These are phyloP conservation scores for Umbelopsis sp. DNA, from an alignment of 371 early-diverging fungal species.

Conservation along the genomic window DNA sequence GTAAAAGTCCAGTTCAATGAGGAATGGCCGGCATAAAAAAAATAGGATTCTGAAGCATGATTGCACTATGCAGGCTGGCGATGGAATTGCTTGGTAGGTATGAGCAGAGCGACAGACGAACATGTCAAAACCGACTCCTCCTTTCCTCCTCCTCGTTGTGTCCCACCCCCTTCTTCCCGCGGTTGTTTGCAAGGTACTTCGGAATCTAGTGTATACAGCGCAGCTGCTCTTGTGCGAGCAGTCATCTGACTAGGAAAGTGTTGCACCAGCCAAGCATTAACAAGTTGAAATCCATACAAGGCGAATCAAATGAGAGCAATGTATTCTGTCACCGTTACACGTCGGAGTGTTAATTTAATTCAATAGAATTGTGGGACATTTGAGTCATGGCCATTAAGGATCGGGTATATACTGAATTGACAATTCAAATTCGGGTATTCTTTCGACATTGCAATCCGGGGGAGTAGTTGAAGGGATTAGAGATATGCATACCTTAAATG, in stretches of 20 bases:
- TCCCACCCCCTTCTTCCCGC: too few relatives aligned
- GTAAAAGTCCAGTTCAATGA: too few relatives aligned
- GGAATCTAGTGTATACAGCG: slow-evolving; percentile 2
- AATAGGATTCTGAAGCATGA: too few relatives aligned
- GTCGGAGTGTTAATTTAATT: slow-evolving; percentile 8
- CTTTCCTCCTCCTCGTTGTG: too few relatives aligned
- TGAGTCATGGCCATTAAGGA: slow-evolving; percentile 9
- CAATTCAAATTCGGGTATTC: too few relatives aligned
- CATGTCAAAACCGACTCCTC: background rate
- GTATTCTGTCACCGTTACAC: slow-evolving; percentile 16
- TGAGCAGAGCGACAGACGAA: background rate
- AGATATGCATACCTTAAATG: too few relatives aligned
- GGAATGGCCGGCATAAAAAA: too few relatives aligned
- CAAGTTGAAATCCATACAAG: too few relatives aligned
- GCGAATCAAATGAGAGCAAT: too few relatives aligned
- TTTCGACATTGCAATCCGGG: too few relatives aligned
- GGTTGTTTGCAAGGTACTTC: background rate
- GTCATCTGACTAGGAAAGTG: slow-evolving; percentile 4
- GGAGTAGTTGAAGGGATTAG: too few relatives aligned
- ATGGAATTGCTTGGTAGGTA: background rate
- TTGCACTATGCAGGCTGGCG: background rate
- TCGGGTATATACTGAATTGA: slow-evolving; percentile 9
- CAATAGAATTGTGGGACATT: slow-evolving; percentile 16
- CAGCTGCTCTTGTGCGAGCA: slow-evolving; percentile 17
- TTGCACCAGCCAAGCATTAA: slow-evolving; percentile 5